phyloP scores from a whole-genome alignment of 352 stramenopile species.

The Phytopythium sindhum region DNA sequence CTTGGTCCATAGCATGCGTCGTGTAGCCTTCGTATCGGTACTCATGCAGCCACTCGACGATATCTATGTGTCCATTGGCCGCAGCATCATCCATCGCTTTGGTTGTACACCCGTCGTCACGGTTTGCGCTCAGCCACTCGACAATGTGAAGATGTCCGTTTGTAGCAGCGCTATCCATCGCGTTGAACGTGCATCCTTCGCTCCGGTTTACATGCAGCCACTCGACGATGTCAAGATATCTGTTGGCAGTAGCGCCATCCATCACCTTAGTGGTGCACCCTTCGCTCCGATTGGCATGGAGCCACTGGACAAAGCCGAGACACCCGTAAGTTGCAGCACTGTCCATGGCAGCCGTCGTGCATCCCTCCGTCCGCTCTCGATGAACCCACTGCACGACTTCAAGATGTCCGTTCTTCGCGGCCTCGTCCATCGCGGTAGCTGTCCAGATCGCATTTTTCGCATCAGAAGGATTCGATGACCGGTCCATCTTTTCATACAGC shows the following conservation, averaged over 20 bases:
- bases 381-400: conserved; percentile 18
- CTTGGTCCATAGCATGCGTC: too few species aligned
- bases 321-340: conserved; percentile 36
- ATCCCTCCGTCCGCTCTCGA: conserved; percentile 13
- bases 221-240: conserved; percentile 1
- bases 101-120: conserved; percentile 5
- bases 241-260: conserved; percentile 18
- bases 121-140: conserved; percentile 19
- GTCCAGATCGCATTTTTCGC: neutral
- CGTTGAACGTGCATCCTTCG: conserved; percentile 16
- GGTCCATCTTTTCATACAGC: neutral
- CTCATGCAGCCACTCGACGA: conserved; percentile 24
- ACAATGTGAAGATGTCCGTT: conserved; percentile 21
- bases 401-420: conserved; percentile 35
- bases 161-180: conserved; percentile 19
- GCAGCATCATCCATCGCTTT: conserved; percentile 20
- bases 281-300: conserved; percentile 26
- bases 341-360: conserved; percentile 40
- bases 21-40: conserved; percentile 11
- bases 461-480: neutral
- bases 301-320: conserved; percentile 43
- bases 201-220: conserved; percentile 7
- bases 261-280: conserved; percentile 21
- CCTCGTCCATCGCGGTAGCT: conserved; percentile 25
- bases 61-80: conserved; percentile 19